phyloP scores from a whole-genome alignment of 2,329 filamentous ascomycete genomes.

The Pseudogymnoascus sp. region DNA sequence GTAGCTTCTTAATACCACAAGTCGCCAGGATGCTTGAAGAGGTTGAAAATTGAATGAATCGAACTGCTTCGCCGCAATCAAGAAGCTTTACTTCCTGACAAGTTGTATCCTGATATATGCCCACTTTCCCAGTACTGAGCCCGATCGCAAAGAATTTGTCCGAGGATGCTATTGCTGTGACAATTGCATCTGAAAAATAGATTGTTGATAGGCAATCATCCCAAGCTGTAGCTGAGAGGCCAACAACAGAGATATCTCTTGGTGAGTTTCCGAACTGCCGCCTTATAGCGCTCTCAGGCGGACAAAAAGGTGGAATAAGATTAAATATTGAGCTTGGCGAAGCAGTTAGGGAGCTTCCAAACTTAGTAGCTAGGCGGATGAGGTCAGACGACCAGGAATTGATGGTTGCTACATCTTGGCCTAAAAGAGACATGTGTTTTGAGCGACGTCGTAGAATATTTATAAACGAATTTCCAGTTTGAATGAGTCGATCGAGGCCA shows the following conservation, averaged over 20 bases:
- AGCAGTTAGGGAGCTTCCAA: background rate
- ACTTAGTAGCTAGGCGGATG: background rate
- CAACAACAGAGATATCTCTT: conserved; percentile 21
- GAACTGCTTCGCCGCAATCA: conserved; percentile 10
- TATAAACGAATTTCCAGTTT: background rate
- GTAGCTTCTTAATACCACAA: background rate
- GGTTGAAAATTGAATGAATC: background rate
- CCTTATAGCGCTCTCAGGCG: conserved; percentile 19
- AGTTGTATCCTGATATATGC: conserved; percentile 22
- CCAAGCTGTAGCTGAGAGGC: conserved; percentile 24
- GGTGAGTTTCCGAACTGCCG: conserved; percentile 19
- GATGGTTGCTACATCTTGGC: background rate
- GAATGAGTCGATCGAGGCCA: background rate
- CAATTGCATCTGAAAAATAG: conserved; percentile 14
- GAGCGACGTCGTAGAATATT: background rate
- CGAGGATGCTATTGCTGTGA: conserved; percentile 18
- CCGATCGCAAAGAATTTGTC: conserved; percentile 25
- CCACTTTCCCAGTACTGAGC: conserved; percentile 21
- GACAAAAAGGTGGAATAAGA: conserved; percentile 29
- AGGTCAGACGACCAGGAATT: background rate
- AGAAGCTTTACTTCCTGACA: conserved; percentile 25
- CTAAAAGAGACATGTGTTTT: background rate
- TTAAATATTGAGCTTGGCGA: background rate
- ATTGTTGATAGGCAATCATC: conserved; percentile 24
- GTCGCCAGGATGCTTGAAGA: background rate